Conservation (phyloP, 2,329 filamentous ascomycete genomes). For the Aspergillus sp. region DNA sequence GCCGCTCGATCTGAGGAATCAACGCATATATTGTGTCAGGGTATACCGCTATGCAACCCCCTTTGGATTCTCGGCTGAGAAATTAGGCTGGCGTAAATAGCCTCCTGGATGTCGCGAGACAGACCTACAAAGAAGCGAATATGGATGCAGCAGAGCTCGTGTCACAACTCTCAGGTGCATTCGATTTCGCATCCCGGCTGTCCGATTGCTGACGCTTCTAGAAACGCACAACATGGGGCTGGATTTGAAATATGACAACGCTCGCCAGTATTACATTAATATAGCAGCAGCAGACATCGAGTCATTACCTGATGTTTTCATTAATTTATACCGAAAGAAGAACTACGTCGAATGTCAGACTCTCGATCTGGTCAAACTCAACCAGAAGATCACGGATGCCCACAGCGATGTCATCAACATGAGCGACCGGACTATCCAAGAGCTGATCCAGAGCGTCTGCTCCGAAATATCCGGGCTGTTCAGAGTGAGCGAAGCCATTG, state of each 20-base stretch:
- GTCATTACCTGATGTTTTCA: slow-evolving; percentile 57
- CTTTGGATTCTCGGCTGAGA: not conserved
- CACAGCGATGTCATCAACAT: slow-evolving; percentile 75
- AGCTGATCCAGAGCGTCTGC: slow-evolving; percentile 63
- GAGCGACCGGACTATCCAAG: slow-evolving; percentile 67
- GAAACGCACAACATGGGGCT: slow-evolving; percentile 51
- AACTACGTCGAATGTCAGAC: slow-evolving; percentile 82
- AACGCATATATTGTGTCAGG: slow-evolving; percentile 82
- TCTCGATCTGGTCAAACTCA: slow-evolving; percentile 71
- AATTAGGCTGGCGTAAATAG: slow-evolving; percentile 66
- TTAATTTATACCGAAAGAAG: slow-evolving; percentile 66
- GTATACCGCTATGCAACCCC: slow-evolving; percentile 29
- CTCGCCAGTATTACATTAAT: slow-evolving; percentile 70
- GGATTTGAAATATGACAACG: slow-evolving; percentile 65
- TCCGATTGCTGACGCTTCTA: slow-evolving; percentile 26
- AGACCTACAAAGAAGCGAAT: slow-evolving; percentile 82
- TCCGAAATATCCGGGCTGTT: slow-evolving; percentile 65
- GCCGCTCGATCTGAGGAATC: slow-evolving; percentile 78
- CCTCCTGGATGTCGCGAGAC: slow-evolving; percentile 76
- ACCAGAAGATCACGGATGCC: slow-evolving; percentile 65
- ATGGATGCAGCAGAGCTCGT: slow-evolving; percentile 67
- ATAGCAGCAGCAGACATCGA: slow-evolving; percentile 56
- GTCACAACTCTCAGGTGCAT: slow-evolving; percentile 56
- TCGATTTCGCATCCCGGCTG: no score
- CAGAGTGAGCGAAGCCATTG: slow-evolving; percentile 75